These are phyloP conservation scores for Neocallimastix lanati DNA, from an alignment of 192 early-diverging fungal species.

Conservation along the genomic window DNA sequence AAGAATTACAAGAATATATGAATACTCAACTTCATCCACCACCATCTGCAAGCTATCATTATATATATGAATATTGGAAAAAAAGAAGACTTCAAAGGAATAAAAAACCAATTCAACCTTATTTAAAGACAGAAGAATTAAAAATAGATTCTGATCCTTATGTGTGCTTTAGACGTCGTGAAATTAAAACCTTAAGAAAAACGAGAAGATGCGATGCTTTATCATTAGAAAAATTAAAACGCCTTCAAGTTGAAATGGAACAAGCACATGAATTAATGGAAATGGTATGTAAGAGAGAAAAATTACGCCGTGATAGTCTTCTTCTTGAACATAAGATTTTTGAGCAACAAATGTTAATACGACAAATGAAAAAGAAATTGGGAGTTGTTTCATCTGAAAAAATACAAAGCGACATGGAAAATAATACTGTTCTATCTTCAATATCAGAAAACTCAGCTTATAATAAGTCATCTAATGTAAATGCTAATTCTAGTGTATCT, in stretches of 20 bases:
- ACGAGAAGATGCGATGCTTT: slow-evolving; percentile 68
- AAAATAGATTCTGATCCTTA: slow-evolving; percentile 76
- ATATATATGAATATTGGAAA: slow-evolving; percentile 35
- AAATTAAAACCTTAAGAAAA: slow-evolving; percentile 66
- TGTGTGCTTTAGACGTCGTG: slow-evolving; percentile 90
- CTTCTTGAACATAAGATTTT: slow-evolving; percentile 60
- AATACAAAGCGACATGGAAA: slow-evolving; percentile 9
- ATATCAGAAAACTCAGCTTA: neutral
- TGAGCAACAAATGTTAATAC: slow-evolving; percentile 44
- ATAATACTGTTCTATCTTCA: slow-evolving; percentile 10
- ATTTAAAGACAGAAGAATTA: slow-evolving; percentile 19
- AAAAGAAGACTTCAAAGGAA: slow-evolving; percentile 16
- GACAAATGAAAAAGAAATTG: slow-evolving; percentile 41
- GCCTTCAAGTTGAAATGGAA: slow-evolving; percentile 62
- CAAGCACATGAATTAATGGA: slow-evolving; percentile 57
- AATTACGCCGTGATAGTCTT: slow-evolving; percentile 49
- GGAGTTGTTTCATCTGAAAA: slow-evolving; percentile 26
- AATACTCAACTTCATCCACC: slow-evolving; percentile 3
- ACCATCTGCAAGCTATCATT: slow-evolving; percentile 7
- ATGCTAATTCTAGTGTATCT: neutral
- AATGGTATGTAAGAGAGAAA: slow-evolving; percentile 61
- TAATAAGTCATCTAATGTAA: neutral
- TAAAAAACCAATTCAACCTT: slow-evolving; percentile 33
- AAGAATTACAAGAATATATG: slow-evolving; percentile 3
- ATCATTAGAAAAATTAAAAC: slow-evolving; percentile 67